Evolutionary conservation across 768 basidiomycete species (phyloP), one percentile per base, ranked within the genome.

Genomic region (Tylopilus rubrobrunneus): DNA sequence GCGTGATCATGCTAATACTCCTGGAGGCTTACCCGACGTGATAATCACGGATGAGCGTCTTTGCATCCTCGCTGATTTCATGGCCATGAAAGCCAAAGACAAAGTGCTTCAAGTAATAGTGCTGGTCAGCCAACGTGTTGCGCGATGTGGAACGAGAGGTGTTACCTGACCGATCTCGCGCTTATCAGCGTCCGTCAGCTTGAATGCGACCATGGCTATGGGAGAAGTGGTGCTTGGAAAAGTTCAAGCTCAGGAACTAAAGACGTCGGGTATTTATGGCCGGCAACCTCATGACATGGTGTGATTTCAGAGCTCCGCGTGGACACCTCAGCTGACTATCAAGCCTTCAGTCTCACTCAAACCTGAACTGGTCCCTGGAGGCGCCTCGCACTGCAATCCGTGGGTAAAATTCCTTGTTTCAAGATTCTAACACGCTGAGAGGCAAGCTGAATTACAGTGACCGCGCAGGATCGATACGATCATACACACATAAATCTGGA

Each of bases 51-150:
- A 87, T 84, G 51, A 87, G 78, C 0, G 71, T 74, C 59, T 71
- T 76, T 56, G 82, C 77, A 53, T 86, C 74, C 28, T 78, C 71
- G 55, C 70, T 79, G 33, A 78, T 68, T 48, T 78, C 71, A 36
- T 77, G 68, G 4, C 85, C 85, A 62, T 84, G 82, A 64, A 87
- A 87, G 17, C 87, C 86, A 56, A 85, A 73, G 14, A 89, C 82
- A 60, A 89, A 86, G 63, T 87, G 86, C 84, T 87, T 56, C n/a
- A 42, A 27, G 21, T 45, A 7, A 10, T 31, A 7, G 29, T 7
- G 23, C 21, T 10, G 36, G 48, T 55, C 33, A 44, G 21, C 29
- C n/a, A 14, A 28, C 19, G 29, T 7, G 10, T 34, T n/a, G 31
- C 11, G n/a, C n/a, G 10, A 17, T 12, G n/a, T 1, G 1, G 5